Conservation (phyloP, 2,329 filamentous ascomycete genomes). For the Neofusicoccum ribis region DNA sequence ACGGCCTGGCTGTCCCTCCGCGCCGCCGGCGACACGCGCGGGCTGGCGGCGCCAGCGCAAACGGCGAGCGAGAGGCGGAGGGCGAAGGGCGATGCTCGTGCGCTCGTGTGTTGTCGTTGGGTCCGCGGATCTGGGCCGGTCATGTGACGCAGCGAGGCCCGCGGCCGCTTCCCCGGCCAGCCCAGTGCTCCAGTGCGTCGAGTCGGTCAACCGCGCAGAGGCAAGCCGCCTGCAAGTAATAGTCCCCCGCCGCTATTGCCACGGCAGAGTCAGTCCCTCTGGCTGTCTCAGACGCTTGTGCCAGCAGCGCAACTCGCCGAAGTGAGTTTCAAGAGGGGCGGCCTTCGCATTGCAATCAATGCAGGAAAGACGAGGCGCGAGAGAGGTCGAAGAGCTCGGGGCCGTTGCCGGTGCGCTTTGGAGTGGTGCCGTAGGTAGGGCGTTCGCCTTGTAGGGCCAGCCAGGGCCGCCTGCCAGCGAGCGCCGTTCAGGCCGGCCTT, state of each 20-base stretch:
- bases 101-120: not conserved
- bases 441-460: not conserved
- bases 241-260: not conserved
- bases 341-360: not conserved
- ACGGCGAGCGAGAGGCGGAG: not conserved
- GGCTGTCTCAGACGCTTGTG: not conserved
- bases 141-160: not conserved
- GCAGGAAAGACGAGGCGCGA: not conserved
- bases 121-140: slow-evolving; percentile 1
- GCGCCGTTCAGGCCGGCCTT: not conserved
- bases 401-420: not conserved
- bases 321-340: not conserved
- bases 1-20: not conserved
- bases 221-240: not conserved
- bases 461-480: not conserved
- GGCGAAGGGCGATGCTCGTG: not conserved
- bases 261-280: not conserved
- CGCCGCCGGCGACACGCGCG: not conserved
- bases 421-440: not conserved
- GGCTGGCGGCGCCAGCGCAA: not conserved
- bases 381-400: not conserved
- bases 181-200: not conserved
- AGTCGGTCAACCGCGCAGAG: not conserved
- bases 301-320: not conserved
- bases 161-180: not conserved